Percentiles rank a stretch among this genome's conserved stretches.
These are phyloP conservation scores for Themeda triandra DNA, from an alignment of 176 grass and related monocot species.

Conservation along the genomic window DNA sequence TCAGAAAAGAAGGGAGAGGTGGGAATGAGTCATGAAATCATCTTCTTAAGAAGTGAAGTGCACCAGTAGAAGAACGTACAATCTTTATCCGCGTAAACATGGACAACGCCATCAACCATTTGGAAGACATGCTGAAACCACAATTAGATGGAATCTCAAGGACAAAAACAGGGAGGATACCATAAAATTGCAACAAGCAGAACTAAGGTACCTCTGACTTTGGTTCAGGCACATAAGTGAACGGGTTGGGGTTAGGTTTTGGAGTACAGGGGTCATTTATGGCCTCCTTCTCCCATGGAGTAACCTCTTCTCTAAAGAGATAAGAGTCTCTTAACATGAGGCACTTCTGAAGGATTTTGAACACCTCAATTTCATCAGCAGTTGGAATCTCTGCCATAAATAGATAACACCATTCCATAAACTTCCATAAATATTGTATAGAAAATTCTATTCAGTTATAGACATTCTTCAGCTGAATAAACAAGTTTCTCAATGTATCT, in stretches of 20 bases:
- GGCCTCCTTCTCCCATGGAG: slow-evolving; percentile 95
- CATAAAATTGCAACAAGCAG: slow-evolving; percentile 10
- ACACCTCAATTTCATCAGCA: slow-evolving; percentile 87
- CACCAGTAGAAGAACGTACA: slow-evolving; percentile 28
- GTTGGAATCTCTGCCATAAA: slow-evolving; percentile 70
- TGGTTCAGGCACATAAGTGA: slow-evolving; percentile 63
- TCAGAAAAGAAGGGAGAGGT: slow-evolving; percentile 2
- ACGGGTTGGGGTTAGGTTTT: slow-evolving; percentile 92
- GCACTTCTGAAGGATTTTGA: slow-evolving; percentile 90
- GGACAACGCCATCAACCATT: slow-evolving; percentile 94
- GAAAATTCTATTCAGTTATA: slow-evolving; percentile 3
- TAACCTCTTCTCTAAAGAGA: slow-evolving; percentile 73
- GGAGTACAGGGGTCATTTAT: slow-evolving; percentile 98
- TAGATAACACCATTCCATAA: slow-evolving; percentile 20
- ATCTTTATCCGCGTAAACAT: slow-evolving; percentile 75
- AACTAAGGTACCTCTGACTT: slow-evolving; percentile 71
- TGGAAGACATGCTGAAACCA: slow-evolving; percentile 73
- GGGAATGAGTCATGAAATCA: slow-evolving; percentile 19
- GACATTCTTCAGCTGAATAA: slow-evolving; percentile 24
- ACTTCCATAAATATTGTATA: slow-evolving; percentile 15
- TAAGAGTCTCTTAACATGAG: slow-evolving; percentile 85
- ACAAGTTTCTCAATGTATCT: not conserved
- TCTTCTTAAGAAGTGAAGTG: slow-evolving; percentile 21
- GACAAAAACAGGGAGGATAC: slow-evolving; percentile 5
- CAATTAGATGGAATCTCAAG: slow-evolving; percentile 8